Percentiles rank a stretch among this genome's conserved stretches.
These are phyloP conservation scores for Mortierella antarctica DNA, from an alignment of 192 early-diverging fungal species.

Conservation along the genomic window DNA sequence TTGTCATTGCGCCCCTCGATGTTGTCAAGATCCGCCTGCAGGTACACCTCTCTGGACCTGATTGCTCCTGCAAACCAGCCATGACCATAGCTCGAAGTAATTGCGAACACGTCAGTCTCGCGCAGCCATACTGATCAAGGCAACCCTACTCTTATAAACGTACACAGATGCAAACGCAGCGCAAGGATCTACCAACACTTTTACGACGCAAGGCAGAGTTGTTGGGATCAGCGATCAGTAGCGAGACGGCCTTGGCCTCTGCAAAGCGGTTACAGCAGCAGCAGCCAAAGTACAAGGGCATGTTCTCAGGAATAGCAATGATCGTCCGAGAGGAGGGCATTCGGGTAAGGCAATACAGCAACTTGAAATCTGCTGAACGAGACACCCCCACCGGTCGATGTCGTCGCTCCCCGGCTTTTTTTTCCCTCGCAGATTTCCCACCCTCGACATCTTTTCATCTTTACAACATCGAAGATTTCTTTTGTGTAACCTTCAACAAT, in stretches of 20 bases:
- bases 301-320: slow-evolving; percentile 69
- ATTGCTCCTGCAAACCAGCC: not conserved
- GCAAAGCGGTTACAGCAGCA: slow-evolving; percentile 2
- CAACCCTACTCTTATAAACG: not conserved
- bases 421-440: too few relatives aligned
- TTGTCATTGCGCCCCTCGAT: slow-evolving; percentile 91
- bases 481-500: too few relatives aligned
- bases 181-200: slow-evolving; percentile 29
- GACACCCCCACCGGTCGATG: too few relatives aligned
- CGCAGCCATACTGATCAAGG: not conserved
- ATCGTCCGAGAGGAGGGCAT: slow-evolving; percentile 88
- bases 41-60: slow-evolving; percentile 18
- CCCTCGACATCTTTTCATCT: not conserved
- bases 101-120: not conserved
- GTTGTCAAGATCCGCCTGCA: slow-evolving; percentile 93
- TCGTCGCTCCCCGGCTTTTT: too few relatives aligned
- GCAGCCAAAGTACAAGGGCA: slow-evolving; percentile 68
- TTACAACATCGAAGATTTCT: not conserved
- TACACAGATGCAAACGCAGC: slow-evolving; percentile 42
- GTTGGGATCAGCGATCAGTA: not conserved
- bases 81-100: too few relatives aligned
- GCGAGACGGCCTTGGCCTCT: not conserved
- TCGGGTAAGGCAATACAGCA: slow-evolving; percentile 54
- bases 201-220: slow-evolving; percentile 1
- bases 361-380: too few relatives aligned